Evolutionary conservation across 257 asterid genomes (phyloP).

Genomic region (Solanum megistacrolobum): DNA sequence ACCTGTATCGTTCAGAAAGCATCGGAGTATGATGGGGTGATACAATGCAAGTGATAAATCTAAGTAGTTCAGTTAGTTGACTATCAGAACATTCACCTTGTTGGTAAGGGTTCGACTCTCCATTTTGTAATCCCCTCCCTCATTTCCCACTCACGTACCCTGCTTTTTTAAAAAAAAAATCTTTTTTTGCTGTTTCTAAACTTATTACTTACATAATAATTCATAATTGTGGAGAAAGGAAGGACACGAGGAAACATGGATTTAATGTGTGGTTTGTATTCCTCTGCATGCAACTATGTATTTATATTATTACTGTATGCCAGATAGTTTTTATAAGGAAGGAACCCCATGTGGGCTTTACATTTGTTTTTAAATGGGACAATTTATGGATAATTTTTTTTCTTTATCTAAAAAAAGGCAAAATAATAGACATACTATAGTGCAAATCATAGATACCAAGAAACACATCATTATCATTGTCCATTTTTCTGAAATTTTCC

Average conservation of each 20-base stretch:
- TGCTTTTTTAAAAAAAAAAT: not conserved
- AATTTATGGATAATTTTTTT: not conserved
- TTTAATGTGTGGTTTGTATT: not conserved
- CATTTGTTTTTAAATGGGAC: not conserved
- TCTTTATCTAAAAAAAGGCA: not conserved
- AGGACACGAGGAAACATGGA: not conserved
- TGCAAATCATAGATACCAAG: not conserved
- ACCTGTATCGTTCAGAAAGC: not conserved
- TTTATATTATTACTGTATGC: not conserved
- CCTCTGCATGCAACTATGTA: not conserved
- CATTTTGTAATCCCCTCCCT: not conserved
- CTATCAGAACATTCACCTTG: not conserved
- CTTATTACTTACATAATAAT: not conserved
- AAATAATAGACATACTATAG: not conserved
- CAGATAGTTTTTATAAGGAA: not conserved
- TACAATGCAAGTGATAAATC: not conserved
- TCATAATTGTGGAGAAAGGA: not conserved
- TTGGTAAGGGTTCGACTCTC: not conserved
- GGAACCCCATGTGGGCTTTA: not conserved
- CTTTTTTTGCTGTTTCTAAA: not conserved
- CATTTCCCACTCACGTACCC: not conserved
- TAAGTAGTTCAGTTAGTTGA: not conserved
- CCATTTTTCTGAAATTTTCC: not conserved
- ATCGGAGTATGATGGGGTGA: not conserved
- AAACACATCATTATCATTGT: not conserved